Percentiles rank a stretch among this genome's conserved stretches.
These are phyloP conservation scores for Auxenochlorella protothecoides DNA, from an alignment of 139 green algal genomes.

Conservation along the genomic window DNA sequence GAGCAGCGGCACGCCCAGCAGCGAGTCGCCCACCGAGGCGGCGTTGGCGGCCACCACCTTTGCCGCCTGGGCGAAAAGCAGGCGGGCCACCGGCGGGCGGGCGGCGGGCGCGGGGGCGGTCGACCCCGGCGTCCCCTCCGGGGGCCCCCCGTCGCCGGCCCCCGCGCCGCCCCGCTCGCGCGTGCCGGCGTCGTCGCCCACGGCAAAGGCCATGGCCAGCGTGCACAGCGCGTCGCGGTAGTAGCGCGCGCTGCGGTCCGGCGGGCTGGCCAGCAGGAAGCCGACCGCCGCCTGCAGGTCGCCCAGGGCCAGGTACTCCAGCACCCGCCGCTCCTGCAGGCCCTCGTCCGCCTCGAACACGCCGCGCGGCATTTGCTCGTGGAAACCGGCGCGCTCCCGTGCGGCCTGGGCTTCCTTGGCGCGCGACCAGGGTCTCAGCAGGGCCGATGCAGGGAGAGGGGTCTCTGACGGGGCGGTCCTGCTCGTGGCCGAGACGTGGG, in stretches of 20 bases:
- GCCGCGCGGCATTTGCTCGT: constrained; percentile 43
- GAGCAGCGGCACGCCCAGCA: constrained; percentile 69
- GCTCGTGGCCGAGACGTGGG: too few species aligned
- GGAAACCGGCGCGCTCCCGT: constrained; percentile 50
- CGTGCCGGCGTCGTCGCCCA: constrained; percentile 8
- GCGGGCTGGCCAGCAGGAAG: constrained; percentile 60
- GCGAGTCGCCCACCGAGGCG: constrained; percentile 54
- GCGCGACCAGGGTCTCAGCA: too few species aligned
- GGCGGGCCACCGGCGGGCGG: not conserved
- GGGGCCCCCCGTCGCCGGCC: not conserved
- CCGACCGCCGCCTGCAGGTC: constrained; percentile 71
- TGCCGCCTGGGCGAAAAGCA: constrained; percentile 46
- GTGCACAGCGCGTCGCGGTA: constrained; percentile 64
- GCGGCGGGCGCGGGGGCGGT: not conserved
- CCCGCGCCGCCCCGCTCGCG: not conserved
- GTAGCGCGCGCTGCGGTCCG: constrained; percentile 44
- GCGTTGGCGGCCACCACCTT: constrained; percentile 71
- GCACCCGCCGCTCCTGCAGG: constrained; percentile 36
- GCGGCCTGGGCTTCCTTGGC: too few species aligned
- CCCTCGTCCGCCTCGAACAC: constrained; percentile 22
- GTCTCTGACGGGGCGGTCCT: too few species aligned
- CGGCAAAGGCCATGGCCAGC: constrained; percentile 54
- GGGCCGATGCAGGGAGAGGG: too few species aligned
- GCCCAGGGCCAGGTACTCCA: constrained; percentile 51
- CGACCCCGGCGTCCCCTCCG: constrained; percentile 1